Conservation (phyloP, 192 early-diverging fungal species). For the Backusella sp. region DNA sequence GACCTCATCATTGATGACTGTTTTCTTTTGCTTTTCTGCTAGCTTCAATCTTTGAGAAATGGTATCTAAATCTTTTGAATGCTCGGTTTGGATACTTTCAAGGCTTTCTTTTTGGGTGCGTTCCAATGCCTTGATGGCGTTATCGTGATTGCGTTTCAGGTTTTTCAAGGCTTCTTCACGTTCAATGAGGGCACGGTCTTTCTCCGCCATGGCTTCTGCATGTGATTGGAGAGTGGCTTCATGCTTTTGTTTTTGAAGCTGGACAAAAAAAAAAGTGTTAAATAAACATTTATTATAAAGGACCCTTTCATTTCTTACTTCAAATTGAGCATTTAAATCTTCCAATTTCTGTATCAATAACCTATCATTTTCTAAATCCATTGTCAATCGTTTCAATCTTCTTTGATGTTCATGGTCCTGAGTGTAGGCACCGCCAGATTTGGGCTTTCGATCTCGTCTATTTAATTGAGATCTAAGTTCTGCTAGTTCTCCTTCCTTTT, state of each 20-base stretch:
- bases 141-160: constrained; percentile 16
- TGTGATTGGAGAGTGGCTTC: constrained; percentile 24
- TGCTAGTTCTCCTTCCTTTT: constrained; percentile 32
- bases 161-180: constrained; percentile 26
- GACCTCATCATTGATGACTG: constrained; percentile 29
- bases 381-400: constrained; percentile 30
- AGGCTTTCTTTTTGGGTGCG: constrained; percentile 15
- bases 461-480: constrained; percentile 23
- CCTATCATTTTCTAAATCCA: constrained; percentile 35
- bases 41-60: constrained; percentile 15
- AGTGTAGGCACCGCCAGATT: neutral
- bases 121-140: constrained; percentile 19
- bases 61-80: constrained; percentile 8
- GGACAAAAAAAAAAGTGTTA: neutral
- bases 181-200: constrained; percentile 22
- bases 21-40: constrained; percentile 21
- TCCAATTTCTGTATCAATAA: constrained; percentile 37
- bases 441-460: constrained; percentile 20
- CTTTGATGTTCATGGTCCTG: constrained; percentile 28
- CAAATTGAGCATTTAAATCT: constrained; percentile 33
- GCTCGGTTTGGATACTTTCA: neutral
- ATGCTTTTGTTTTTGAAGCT: constrained; percentile 37
- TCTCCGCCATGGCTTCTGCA: constrained; percentile 29
- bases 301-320: constrained; percentile 11
- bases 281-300: neutral